A percentile compares a stretch with the other conserved stretches of the same genome.
Conservation (phyloP, 164 flowering plant genomes). For the Stephania japonica region DNA sequence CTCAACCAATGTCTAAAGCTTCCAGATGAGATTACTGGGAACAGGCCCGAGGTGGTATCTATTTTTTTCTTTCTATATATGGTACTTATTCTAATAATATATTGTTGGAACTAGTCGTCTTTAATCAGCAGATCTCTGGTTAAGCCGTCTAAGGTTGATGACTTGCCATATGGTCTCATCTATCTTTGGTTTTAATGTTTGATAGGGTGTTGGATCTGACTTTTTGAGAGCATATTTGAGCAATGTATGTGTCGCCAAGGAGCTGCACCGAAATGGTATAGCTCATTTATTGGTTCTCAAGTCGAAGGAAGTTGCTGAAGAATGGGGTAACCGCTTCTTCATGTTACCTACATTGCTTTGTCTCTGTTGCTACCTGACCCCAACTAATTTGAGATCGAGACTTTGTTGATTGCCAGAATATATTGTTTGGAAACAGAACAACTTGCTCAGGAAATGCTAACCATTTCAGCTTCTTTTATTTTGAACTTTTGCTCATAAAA, state of each 20-base stretch:
- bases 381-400: no score
- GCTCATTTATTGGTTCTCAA: slow-evolving; percentile 58
- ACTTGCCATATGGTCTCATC: not conserved
- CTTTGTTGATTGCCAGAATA: no score
- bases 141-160: not conserved
- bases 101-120: not conserved
- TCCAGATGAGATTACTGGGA: slow-evolving; percentile 86
- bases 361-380: no score
- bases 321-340: slow-evolving; percentile 62
- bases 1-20: slow-evolving; percentile 75
- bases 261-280: slow-evolving; percentile 74
- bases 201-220: slow-evolving; percentile 76
- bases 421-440: not conserved
- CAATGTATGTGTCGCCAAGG: slow-evolving; percentile 91
- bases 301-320: slow-evolving; percentile 66
- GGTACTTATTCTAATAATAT: not conserved
- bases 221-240: slow-evolving; percentile 82
- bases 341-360: not conserved
- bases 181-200: slow-evolving; percentile 10
- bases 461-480: not conserved
- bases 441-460: not conserved
- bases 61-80: not conserved
- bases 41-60: slow-evolving; percentile 58
- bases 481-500: not conserved
- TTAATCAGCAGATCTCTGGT: not conserved